phyloP scores from a whole-genome alignment of 805 yeast genomes.

The Ogataea parapolymorpha region DNA sequence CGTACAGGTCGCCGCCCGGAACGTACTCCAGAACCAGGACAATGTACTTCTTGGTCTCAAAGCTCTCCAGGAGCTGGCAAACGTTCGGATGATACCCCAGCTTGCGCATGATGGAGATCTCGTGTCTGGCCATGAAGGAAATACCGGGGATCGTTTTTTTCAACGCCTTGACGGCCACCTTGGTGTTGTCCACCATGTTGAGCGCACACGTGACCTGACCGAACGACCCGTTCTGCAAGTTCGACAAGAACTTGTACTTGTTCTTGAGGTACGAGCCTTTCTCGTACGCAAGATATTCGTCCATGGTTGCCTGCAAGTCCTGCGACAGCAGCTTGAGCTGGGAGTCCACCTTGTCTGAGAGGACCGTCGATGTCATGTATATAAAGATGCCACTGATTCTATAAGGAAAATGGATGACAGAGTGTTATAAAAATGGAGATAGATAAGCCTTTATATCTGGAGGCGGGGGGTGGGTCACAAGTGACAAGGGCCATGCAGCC shows the following conservation, averaged over 20 bases:
- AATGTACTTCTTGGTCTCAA: conserved; percentile 50
- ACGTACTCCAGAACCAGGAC: conserved; percentile 66
- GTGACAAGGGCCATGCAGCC: conserved; percentile 4
- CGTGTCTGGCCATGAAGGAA: conserved; percentile 50
- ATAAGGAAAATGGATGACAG: neutral
- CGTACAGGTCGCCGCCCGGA: conserved; percentile 65
- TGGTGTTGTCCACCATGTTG: conserved; percentile 31
- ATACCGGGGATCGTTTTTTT: conserved; percentile 42
- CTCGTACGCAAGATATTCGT: conserved; percentile 41
- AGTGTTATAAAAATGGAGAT: neutral
- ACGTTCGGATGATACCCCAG: conserved; percentile 50
- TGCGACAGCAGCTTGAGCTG: conserved; percentile 18
- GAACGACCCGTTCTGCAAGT: conserved; percentile 57
- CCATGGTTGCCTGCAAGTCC: conserved; percentile 31
- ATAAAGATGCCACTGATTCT: conserved; percentile 1
- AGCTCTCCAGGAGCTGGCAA: conserved; percentile 55
- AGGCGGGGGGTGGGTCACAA: conserved; percentile 11
- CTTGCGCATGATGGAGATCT: conserved; percentile 41
- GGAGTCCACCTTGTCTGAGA: conserved; percentile 15
- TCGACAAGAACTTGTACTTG: conserved; percentile 41
- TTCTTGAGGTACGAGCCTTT: conserved; percentile 35
- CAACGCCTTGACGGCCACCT: conserved; percentile 57
- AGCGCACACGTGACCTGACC: conserved; percentile 57
- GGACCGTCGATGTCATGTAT: conserved; percentile 15
- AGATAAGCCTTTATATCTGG: conserved; percentile 6